Evolutionary conservation across 2,329 filamentous ascomycete species (phyloP), one percentile per base, ranked within the genome.

Genomic region (Pseudocercospora crystallina): DNA sequence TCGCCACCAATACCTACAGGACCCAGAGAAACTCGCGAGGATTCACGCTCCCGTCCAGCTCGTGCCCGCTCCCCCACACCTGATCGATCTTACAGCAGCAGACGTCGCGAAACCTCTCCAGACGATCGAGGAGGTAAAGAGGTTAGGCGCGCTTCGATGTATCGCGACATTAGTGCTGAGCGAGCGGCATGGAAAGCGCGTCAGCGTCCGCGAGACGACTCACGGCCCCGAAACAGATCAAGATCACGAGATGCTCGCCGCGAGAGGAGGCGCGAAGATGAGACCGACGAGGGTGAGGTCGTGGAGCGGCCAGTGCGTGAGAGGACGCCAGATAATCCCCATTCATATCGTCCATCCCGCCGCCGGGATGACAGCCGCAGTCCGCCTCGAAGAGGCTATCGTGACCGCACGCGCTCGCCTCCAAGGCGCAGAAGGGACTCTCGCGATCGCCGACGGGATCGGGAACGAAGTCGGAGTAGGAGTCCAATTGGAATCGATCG

Each of bases 401-500:
- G 61, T 7, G 45, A 57, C 15, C 53, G 61, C 9, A 62, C 59
- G 5, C 52, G 61, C 5, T 60, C 61, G 4, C 54, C 53, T 13
- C 32, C 39, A 31, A 51, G 57, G 15, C 50, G 58, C 13, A 32
- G 53, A 41, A 45, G 51, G 14, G 46, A 41, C 42, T 48, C 30
- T 30, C 48, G 54, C 37, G 52, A 58, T 33, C 54, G 57, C 11
- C 50, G 47, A 9, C 49, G 48, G 11, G 59, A 59, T 35, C 49
- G 43, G 35, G 59, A 62, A 29, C 53, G 65, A 35, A 62, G 63
- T 13, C 59, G 65, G 26, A 62, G 61, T 38, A 52, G 61, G 3
- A 66, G 63, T 45, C 61, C 61, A 26, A 58, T 53, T 14, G 67
- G 68, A 5, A 71, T 72, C 38, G 71, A 73, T 59, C 64, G 71